These are phyloP conservation scores for Protoeuglena noctilucae DNA, from an alignment of 139 green algal genomes.

Conservation along the genomic window DNA sequence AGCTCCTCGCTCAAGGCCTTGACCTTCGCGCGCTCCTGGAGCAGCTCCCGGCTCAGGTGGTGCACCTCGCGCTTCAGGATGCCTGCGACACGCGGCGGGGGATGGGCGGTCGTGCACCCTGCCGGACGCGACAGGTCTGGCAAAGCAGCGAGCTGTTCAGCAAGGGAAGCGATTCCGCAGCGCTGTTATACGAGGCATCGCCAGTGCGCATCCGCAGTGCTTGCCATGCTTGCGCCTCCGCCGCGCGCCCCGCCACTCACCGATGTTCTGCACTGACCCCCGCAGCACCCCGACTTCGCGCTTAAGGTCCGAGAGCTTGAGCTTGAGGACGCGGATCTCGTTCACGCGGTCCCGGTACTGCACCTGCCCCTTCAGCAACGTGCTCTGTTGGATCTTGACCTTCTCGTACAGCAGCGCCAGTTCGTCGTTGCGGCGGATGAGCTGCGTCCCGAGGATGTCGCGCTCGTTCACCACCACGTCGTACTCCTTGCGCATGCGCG, in stretches of 20 bases:
- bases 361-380: conserved; percentile 62
- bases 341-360: conserved; percentile 77
- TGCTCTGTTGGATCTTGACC: conserved; percentile 77
- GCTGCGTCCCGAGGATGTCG: conserved; percentile 67
- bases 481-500: conserved; percentile 71
- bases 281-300: conserved; percentile 69
- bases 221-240: too few species aligned
- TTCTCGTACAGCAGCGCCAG: conserved; percentile 87
- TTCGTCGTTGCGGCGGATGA: conserved; percentile 82
- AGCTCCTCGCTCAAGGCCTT: conserved; percentile 80
- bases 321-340: conserved; percentile 74
- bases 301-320: conserved; percentile 64
- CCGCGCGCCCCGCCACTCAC: too few species aligned
- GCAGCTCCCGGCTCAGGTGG: conserved; percentile 57
- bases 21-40: conserved; percentile 55
- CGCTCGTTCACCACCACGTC: conserved; percentile 73
- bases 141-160: too few species aligned
- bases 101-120: too few species aligned
- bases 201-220: too few species aligned
- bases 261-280: conserved; percentile 54
- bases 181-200: too few species aligned
- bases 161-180: too few species aligned
- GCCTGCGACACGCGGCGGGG: too few species aligned
- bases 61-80: conserved; percentile 80
- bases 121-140: too few species aligned